These are phyloP conservation scores for Geotrichum restrictum DNA, from an alignment of 1,139 yeast species.

Conservation along the genomic window DNA sequence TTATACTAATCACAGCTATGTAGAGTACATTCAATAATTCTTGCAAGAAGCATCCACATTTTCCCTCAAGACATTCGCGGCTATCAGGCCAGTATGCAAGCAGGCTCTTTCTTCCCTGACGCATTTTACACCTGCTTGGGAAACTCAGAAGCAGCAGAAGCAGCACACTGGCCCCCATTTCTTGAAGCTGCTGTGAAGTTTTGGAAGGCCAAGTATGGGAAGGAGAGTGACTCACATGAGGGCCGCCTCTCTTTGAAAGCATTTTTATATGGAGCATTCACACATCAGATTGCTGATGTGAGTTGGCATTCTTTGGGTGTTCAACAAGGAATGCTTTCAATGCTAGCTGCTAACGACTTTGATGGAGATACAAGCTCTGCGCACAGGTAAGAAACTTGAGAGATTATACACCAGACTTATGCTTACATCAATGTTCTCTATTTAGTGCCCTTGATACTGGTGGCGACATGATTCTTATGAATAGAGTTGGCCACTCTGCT, in stretches of 20 bases:
- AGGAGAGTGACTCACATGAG: not conserved
- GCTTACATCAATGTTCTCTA: not conserved
- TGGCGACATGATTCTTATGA: slow-evolving; percentile 52
- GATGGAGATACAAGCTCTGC: slow-evolving; percentile 47
- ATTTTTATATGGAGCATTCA: slow-evolving; percentile 51
- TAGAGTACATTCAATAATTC: slow-evolving; percentile 44
- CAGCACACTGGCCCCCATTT: slow-evolving; percentile 64
- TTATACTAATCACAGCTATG: not conserved
- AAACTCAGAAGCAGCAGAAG: slow-evolving; percentile 51
- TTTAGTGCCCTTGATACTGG: slow-evolving; percentile 49
- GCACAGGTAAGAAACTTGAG: slow-evolving; percentile 37
- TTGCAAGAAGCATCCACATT: slow-evolving; percentile 37
- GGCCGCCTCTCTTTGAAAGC: slow-evolving; percentile 41
- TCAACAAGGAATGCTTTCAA: slow-evolving; percentile 49
- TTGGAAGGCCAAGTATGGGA: slow-evolving; percentile 39
- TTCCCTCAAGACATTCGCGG: slow-evolving; percentile 36
- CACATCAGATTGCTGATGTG: slow-evolving; percentile 58
- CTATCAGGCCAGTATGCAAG: slow-evolving; percentile 33
- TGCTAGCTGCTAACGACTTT: slow-evolving; percentile 49
- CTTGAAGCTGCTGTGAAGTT: slow-evolving; percentile 43
- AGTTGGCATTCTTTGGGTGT: slow-evolving; percentile 60
- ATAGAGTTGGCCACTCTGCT: slow-evolving; percentile 34
- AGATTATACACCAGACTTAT: not conserved
- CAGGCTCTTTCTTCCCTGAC: slow-evolving; percentile 63
- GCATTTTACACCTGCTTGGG: slow-evolving; percentile 56